Conservation (phyloP, 2,329 filamentous ascomycete species). For the Cryoendolithus antarcticus region DNA sequence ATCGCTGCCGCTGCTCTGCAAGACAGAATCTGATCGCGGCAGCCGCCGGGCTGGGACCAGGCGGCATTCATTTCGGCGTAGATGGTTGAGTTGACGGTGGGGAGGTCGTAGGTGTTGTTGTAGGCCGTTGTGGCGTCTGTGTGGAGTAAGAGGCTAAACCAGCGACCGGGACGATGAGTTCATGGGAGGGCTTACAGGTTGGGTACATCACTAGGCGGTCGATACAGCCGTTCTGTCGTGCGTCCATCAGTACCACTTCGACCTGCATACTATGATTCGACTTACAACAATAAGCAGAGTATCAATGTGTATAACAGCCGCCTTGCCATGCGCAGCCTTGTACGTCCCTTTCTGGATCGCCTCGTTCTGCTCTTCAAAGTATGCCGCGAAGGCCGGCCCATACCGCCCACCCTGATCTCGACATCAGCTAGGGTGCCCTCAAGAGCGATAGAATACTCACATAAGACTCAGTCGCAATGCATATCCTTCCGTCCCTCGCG, state of each 20-base stretch:
- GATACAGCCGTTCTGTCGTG: conserved; percentile 35
- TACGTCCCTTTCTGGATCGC: conserved; percentile 28
- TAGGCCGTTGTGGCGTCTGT: conserved; percentile 22
- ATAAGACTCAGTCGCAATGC: conserved; percentile 38
- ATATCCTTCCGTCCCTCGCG: conserved; percentile 44
- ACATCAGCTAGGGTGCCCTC: too few species aligned
- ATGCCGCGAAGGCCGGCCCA: conserved; percentile 43
- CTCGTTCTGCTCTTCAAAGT: conserved; percentile 46
- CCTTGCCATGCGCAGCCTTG: conserved; percentile 6
- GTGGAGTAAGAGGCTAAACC: too few species aligned
- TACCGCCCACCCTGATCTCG: conserved; percentile 33
- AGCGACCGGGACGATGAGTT: too few species aligned
- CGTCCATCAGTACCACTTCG: too few species aligned
- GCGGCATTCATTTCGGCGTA: conserved; percentile 33
- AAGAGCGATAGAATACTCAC: conserved; percentile 12
- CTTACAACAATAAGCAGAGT: conserved; percentile 37
- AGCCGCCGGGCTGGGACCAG: conserved; percentile 36
- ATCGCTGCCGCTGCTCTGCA: conserved; percentile 37
- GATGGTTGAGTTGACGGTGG: conserved; percentile 35
- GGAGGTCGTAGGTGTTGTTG: conserved; percentile 46
- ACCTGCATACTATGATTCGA: too few species aligned
- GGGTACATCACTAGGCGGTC: conserved; percentile 36
- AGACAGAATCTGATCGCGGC: conserved; percentile 38
- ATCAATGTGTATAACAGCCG: conserved; percentile 26
- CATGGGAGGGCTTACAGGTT: conserved; percentile 10